These are phyloP conservation scores for Apiotrichum siamense DNA, from an alignment of 1,284 basidiomycete species.

Conservation along the genomic window DNA sequence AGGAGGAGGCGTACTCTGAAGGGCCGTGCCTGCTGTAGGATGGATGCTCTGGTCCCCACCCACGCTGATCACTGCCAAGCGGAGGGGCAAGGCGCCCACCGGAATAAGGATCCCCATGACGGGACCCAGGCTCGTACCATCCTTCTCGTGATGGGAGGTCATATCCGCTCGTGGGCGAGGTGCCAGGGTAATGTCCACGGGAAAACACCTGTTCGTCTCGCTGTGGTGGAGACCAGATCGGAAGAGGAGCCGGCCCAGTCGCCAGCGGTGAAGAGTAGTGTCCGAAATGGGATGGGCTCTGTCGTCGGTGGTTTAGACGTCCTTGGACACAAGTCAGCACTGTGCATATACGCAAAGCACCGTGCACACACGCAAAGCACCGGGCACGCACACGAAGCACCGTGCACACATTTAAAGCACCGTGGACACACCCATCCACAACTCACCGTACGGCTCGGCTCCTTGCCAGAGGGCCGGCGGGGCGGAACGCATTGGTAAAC, in stretches of 20 bases:
- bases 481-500: not conserved
- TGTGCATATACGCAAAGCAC: not conserved
- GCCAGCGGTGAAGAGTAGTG: not conserved
- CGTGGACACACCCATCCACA: no score
- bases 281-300: not conserved
- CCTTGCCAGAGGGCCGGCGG: not conserved
- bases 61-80: not conserved
- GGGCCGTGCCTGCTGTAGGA: no score
- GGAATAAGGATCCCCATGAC: not conserved
- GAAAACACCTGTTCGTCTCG: not conserved
- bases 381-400: no score
- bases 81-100: not conserved
- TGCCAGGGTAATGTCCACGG: not conserved
- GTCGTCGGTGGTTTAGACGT: not conserved
- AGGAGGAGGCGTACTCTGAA: not conserved
- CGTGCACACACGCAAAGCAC: no score
- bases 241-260: not conserved
- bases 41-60: constrained; percentile 7
- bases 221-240: not conserved
- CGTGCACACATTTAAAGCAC: not conserved
- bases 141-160: not conserved
- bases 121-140: not conserved
- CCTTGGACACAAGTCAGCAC: not conserved
- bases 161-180: not conserved
- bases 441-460: constrained; percentile 5